A percentile compares a stretch with the other conserved stretches of the same genome.
phyloP scores from a whole-genome alignment of 1,284 basidiomycete species.

The Boletus hoseneyae region DNA sequence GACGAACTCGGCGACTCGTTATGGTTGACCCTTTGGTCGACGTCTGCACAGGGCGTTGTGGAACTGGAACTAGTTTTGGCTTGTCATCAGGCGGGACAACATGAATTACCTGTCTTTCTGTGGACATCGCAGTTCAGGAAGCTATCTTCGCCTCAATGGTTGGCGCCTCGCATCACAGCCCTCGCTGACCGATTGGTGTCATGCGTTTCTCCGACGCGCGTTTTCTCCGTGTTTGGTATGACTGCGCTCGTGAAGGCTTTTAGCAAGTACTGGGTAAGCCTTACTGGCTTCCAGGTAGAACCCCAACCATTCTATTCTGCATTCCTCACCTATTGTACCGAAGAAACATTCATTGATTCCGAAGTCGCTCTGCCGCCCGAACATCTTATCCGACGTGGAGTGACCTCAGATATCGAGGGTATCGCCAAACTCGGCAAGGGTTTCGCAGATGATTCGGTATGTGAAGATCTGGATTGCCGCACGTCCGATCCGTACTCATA shows the following conservation, averaged over 20 bases:
- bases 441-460: conserved; percentile 60
- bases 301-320: conserved; percentile 60
- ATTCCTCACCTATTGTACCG: conserved; percentile 54
- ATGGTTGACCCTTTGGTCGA: conserved; percentile 53
- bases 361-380: conserved; percentile 34
- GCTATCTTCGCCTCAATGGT: conserved; percentile 33
- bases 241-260: conserved; percentile 48
- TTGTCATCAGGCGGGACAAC: conserved; percentile 43
- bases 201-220: conserved; percentile 43
- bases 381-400: conserved; percentile 39
- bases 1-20: conserved; percentile 31
- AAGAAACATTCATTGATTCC: conserved; percentile 37
- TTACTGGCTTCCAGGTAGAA: conserved; percentile 45
- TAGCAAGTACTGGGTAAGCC: conserved; percentile 47
- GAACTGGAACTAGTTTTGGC: conserved; percentile 46
- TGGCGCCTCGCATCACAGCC: conserved; percentile 34
- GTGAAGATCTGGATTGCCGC: conserved; percentile 22
- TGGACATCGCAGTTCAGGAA: conserved; percentile 39
- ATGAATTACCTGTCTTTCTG: conserved; percentile 52
- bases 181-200: conserved; percentile 37
- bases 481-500: conserved; percentile 4
- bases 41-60: conserved; percentile 28
- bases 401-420: conserved; percentile 38
- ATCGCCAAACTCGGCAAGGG: conserved; percentile 51
- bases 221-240: conserved; percentile 68